Percentiles rank a stretch among this genome's conserved stretches.
These are phyloP conservation scores for Arachis hypogaea DNA, from an alignment of 306 rosid species.

Conservation along the genomic window DNA sequence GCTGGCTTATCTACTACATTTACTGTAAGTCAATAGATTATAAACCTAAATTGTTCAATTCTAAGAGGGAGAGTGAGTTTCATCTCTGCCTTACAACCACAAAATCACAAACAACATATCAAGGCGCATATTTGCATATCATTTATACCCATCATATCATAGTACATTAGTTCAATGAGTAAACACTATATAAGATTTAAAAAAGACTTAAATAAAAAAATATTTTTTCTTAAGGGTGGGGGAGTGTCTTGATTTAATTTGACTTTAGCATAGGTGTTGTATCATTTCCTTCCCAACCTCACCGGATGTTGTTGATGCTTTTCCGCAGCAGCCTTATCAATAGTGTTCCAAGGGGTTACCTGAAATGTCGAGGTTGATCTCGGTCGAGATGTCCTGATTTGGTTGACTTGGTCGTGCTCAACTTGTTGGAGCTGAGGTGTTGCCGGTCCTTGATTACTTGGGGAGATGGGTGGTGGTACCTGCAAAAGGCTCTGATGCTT, in stretches of 20 bases:
- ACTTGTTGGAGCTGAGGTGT: too few species aligned
- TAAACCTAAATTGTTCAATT: conserved; percentile 40
- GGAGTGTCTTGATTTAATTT: neutral
- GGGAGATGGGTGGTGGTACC: too few species aligned
- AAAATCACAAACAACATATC: conserved; percentile 26
- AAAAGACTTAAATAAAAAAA: conserved; percentile 1
- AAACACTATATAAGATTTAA: too few species aligned
- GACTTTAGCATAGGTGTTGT: neutral
- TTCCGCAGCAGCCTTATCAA: conserved; percentile 75
- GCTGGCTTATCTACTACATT: neutral
- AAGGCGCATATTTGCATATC: conserved; percentile 44
- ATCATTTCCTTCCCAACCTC: conserved; percentile 67
- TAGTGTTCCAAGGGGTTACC: too few species aligned
- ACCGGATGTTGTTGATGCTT: conserved; percentile 75
- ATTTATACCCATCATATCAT: neutral
- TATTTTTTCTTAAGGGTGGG: conserved; percentile 15
- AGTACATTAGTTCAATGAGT: conserved; percentile 20
- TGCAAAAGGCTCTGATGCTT: too few species aligned
- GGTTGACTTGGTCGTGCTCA: too few species aligned
- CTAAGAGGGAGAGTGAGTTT: conserved; percentile 22
- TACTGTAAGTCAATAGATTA: conserved; percentile 20
- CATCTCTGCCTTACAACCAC: conserved; percentile 32
- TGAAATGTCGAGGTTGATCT: too few species aligned
- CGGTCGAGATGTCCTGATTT: too few species aligned
- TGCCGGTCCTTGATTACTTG: too few species aligned